These are phyloP conservation scores for Diaporthe velutina DNA, from an alignment of 2,329 filamentous ascomycete genomes.

Conservation along the genomic window DNA sequence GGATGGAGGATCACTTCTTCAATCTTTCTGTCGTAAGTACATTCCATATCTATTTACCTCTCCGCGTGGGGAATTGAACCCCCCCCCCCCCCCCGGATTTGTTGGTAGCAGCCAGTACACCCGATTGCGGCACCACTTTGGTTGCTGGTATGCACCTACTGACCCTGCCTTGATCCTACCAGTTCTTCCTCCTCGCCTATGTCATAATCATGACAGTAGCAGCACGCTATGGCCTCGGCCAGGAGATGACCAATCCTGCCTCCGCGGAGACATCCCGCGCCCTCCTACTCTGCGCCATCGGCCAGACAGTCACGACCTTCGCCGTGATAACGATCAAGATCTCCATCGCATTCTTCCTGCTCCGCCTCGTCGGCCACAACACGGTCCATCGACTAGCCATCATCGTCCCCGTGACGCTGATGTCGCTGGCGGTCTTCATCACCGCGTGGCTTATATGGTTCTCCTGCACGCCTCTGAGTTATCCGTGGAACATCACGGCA, in stretches of 20 bases:
- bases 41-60: not conserved
- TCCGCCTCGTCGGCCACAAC: slow-evolving; percentile 28
- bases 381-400: not conserved
- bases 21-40: slow-evolving; percentile 30
- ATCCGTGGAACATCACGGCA: slow-evolving; percentile 28
- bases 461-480: slow-evolving; percentile 34
- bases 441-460: slow-evolving; percentile 31
- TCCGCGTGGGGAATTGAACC: too few species aligned
- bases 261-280: not conserved
- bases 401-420: slow-evolving; percentile 21
- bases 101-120: not conserved
- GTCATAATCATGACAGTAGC: slow-evolving; percentile 29
- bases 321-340: slow-evolving; percentile 29
- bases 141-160: not conserved
- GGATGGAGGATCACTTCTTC: slow-evolving; percentile 38
- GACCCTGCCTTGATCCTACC: not conserved
- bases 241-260: not conserved
- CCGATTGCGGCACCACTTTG: too few species aligned
- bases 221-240: slow-evolving; percentile 24
- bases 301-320: slow-evolving; percentile 19
- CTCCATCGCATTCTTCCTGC: slow-evolving; percentile 36
- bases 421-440: not conserved
- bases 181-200: slow-evolving; percentile 29
- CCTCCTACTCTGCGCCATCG: slow-evolving; percentile 18
- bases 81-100: too few species aligned